These are phyloP conservation scores for Sphaceloma murrayae DNA, from an alignment of 2,329 filamentous ascomycete genomes.

Conservation along the genomic window DNA sequence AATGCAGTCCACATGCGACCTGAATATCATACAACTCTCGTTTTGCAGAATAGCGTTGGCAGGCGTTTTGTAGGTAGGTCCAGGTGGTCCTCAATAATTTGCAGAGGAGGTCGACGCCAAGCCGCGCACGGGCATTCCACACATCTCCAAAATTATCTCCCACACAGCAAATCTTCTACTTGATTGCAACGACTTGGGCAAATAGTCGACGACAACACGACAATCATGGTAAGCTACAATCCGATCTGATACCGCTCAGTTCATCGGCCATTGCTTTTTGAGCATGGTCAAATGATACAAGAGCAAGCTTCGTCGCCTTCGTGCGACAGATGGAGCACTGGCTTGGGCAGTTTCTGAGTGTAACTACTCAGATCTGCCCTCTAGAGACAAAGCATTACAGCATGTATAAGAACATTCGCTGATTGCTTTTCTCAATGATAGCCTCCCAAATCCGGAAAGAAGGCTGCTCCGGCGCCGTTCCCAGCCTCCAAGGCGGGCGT, in stretches of 20 bases:
- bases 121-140: slow-evolving; percentile 1
- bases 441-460: slow-evolving; percentile 97
- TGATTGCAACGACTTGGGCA: slow-evolving; percentile 13
- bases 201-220: slow-evolving; percentile 15
- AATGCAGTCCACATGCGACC: too few relatives aligned
- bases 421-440: slow-evolving; percentile 99
- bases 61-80: too few relatives aligned
- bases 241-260: slow-evolving; percentile 7
- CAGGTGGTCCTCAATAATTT: too few relatives aligned
- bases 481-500: slow-evolving; percentile 78
- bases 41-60: too few relatives aligned
- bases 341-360: slow-evolving; percentile 47
- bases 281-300: slow-evolving; percentile 1
- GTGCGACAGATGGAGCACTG: slow-evolving; percentile 23
- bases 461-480: slow-evolving; percentile 94
- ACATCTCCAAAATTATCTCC: slow-evolving; percentile 12
- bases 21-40: too few relatives aligned
- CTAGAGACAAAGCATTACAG: slow-evolving; percentile 82
- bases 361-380: slow-evolving; percentile 53
- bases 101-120: slow-evolving; percentile 1
- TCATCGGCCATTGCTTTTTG: not conserved
- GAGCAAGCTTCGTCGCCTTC: slow-evolving; percentile 7
- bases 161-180: slow-evolving; percentile 13
- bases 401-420: slow-evolving; percentile 73
- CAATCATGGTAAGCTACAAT: slow-evolving; percentile 15